Evolutionary conservation across 495 filamentous ascomycete genomes (phyloP).

Genomic region (Aspergillus ostianus): DNA sequence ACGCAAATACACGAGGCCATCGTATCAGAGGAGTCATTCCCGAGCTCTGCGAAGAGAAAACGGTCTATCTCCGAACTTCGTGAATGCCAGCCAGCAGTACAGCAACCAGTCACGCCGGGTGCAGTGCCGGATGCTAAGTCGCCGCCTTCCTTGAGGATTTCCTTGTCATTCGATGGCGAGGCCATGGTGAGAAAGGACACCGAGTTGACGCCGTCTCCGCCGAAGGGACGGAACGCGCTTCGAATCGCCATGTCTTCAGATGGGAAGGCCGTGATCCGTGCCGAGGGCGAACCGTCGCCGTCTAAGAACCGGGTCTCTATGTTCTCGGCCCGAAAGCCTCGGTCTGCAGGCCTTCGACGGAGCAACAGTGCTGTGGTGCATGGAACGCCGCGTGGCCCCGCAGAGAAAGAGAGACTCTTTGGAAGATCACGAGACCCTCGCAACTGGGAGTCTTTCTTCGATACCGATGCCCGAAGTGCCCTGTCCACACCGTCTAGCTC

Average conservation of each 20-base stretch:
- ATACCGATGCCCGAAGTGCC: constrained; percentile 67
- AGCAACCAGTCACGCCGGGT: constrained; percentile 17
- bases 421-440: constrained; percentile 80
- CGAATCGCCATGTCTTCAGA: constrained; percentile 52
- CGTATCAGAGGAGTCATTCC: constrained; percentile 21
- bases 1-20: constrained; percentile 16
- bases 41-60: constrained; percentile 36
- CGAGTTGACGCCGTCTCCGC: constrained; percentile 68
- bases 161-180: constrained; percentile 77
- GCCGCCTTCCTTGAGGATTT: constrained; percentile 55
- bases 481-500: constrained; percentile 69
- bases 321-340: constrained; percentile 49
- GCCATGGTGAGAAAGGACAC: constrained; percentile 71
- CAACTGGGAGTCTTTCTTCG: constrained; percentile 81
- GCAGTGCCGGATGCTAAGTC: constrained; percentile 31
- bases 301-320: constrained; percentile 54
- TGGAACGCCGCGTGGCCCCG: constrained; percentile 28
- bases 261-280: constrained; percentile 49
- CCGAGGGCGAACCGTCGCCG: constrained; percentile 46
- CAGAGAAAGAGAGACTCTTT: constrained; percentile 41
- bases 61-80: constrained; percentile 35
- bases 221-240: constrained; percentile 46
- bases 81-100: constrained; percentile 13
- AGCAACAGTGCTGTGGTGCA: constrained; percentile 58
- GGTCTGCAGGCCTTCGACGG: constrained; percentile 56